A percentile compares a stretch with the other conserved stretches of the same genome.
Conservation (phyloP, 108 stramenopile species). For the Nitzschia sp. region DNA sequence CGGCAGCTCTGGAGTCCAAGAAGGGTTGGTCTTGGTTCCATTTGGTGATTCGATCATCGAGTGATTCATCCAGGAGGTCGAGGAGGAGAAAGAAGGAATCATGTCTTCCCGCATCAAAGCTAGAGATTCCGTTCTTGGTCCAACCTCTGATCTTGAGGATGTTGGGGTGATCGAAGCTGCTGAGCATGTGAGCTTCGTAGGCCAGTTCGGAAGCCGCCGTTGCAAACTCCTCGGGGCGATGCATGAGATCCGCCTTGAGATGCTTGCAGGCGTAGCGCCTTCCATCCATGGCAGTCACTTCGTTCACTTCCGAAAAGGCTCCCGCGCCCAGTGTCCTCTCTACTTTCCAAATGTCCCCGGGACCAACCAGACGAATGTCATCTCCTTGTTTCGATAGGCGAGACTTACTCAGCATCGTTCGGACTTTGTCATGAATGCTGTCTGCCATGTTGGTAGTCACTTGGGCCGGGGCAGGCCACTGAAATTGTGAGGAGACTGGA, state of each 20-base stretch:
- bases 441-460: constrained; percentile 25
- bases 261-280: constrained; percentile 48
- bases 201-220: constrained; percentile 66
- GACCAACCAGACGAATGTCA: constrained; percentile 29
- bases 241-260: constrained; percentile 43
- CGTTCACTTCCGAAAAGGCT: constrained; percentile 56
- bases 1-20: neutral
- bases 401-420: constrained; percentile 24
- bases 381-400: constrained; percentile 17
- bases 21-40: constrained; percentile 39
- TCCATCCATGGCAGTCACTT: constrained; percentile 21
- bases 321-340: constrained; percentile 54
- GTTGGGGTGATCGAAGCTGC: constrained; percentile 69
- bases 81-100: constrained; percentile 59
- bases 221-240: constrained; percentile 48
- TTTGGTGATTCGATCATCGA: constrained; percentile 50
- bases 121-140: constrained; percentile 50
- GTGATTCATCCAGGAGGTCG: constrained; percentile 52
- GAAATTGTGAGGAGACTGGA: neutral
- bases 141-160: constrained; percentile 76
- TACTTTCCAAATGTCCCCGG: constrained; percentile 33
- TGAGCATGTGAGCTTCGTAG: constrained; percentile 72
- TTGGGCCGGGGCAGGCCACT: constrained; percentile 9
- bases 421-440: constrained; percentile 33
- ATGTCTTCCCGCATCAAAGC: constrained; percentile 38